phyloP scores from a whole-genome alignment of 2,329 filamentous ascomycete genomes.

The Ascocoryne sarcoides region DNA sequence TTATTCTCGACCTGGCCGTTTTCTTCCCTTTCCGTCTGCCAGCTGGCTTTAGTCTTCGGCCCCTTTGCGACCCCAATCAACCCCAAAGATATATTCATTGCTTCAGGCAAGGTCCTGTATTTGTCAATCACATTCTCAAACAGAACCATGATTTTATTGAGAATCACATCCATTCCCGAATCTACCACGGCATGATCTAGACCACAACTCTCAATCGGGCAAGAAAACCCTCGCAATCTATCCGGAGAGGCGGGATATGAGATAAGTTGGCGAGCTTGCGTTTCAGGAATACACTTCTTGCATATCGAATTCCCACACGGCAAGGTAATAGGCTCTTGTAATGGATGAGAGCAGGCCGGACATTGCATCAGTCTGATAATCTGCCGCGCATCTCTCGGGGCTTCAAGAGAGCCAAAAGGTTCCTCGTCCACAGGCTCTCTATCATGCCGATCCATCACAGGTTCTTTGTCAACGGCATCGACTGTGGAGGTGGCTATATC shows the following conservation, averaged over 20 bases:
- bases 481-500: slow-evolving; percentile 1
- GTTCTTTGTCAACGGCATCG: neutral
- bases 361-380: slow-evolving; percentile 74
- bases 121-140: slow-evolving; percentile 45
- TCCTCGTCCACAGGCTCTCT: neutral
- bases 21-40: neutral
- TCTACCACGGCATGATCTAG: slow-evolving; percentile 69
- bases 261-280: slow-evolving; percentile 58
- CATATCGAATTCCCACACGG: slow-evolving; percentile 79
- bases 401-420: slow-evolving; percentile 31
- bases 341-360: slow-evolving; percentile 58
- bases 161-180: slow-evolving; percentile 66
- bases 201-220: slow-evolving; percentile 58
- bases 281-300: slow-evolving; percentile 60
- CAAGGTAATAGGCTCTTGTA: slow-evolving; percentile 62
- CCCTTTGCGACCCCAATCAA: slow-evolving; percentile 30
- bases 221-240: slow-evolving; percentile 62
- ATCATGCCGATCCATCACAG: too few relatives aligned
- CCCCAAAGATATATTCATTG: too few relatives aligned
- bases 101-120: slow-evolving; percentile 29
- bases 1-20: too few relatives aligned
- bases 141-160: slow-evolving; percentile 61
- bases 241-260: slow-evolving; percentile 65
- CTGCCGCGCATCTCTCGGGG: slow-evolving; percentile 48
- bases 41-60: neutral